phyloP scores from a whole-genome alignment of 768 basidiomycete species.

The Russula vinacea region DNA sequence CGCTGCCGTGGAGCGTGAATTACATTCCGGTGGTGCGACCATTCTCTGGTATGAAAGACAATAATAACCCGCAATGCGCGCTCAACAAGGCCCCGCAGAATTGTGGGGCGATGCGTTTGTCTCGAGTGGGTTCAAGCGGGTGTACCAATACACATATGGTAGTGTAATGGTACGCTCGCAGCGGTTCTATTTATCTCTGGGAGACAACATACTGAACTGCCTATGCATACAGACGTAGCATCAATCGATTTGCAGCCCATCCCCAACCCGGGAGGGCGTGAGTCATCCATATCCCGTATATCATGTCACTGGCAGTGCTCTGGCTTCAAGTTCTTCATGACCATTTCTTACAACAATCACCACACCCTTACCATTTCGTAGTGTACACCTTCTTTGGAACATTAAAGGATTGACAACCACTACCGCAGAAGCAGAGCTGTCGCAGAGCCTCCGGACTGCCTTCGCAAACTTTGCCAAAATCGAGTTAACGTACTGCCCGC shows the following conservation, averaged over 20 bases:
- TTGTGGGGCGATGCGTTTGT: constrained; percentile 15
- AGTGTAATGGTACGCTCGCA: neutral
- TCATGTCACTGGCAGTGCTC: no score
- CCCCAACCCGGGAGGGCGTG: no score
- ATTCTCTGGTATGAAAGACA: neutral
- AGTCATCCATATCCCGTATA: no score
- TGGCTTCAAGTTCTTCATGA: neutral
- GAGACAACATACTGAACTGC: no score
- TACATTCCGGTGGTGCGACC: constrained; percentile 12
- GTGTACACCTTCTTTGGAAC: neutral
- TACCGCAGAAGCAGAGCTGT: constrained; percentile 30
- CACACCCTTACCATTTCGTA: neutral
- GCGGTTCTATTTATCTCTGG: no score
- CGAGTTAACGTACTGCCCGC: no score
- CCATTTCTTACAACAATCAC: neutral
- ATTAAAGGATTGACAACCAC: constrained; percentile 25
- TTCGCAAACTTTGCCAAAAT: constrained; percentile 9
- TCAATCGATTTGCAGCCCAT: no score
- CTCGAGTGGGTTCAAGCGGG: constrained; percentile 2
- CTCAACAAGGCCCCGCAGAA: constrained; percentile 3
- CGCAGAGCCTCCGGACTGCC: constrained; percentile 25
- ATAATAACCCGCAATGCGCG: no score
- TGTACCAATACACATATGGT: constrained; percentile 22
- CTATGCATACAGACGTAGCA: no score
- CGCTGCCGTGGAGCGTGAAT: neutral